phyloP scores from a whole-genome alignment of 1,139 yeast genomes.

The Geotrichum histeridarum region DNA sequence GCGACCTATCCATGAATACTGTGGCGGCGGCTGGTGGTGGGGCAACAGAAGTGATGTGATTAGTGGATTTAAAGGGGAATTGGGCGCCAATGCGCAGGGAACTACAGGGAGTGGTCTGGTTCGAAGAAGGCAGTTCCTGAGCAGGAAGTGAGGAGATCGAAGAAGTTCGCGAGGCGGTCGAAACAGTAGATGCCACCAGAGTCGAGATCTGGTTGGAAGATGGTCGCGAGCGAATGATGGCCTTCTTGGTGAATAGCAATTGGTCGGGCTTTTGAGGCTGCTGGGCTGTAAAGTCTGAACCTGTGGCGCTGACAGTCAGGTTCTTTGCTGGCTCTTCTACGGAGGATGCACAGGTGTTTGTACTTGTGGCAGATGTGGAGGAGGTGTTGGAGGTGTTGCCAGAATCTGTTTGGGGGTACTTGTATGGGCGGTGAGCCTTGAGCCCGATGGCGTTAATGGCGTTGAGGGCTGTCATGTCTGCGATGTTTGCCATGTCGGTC shows the following conservation, averaged over 20 bases:
- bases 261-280: background rate
- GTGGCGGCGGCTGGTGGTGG: background rate
- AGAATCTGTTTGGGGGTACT: background rate
- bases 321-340: background rate
- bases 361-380: background rate
- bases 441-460: background rate
- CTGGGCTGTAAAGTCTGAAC: background rate
- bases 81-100: conserved; percentile 1
- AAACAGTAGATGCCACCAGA: background rate
- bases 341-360: conserved; percentile 1
- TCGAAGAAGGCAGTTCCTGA: background rate
- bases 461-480: background rate
- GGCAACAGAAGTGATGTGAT: background rate
- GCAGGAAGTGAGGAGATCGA: background rate
- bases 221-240: conserved; percentile 6
- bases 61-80: conserved; percentile 1
- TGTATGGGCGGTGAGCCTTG: background rate
- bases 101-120: background rate
- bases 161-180: background rate
- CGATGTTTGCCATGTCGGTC: background rate
- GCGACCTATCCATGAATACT: background rate
- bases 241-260: conserved; percentile 5
- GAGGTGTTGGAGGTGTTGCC: conserved; percentile 5
- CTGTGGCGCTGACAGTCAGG: background rate
- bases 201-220: conserved; percentile 3